Conservation (phyloP, 2,329 filamentous ascomycete genomes). For the Sclerotiophoma versabilis region DNA sequence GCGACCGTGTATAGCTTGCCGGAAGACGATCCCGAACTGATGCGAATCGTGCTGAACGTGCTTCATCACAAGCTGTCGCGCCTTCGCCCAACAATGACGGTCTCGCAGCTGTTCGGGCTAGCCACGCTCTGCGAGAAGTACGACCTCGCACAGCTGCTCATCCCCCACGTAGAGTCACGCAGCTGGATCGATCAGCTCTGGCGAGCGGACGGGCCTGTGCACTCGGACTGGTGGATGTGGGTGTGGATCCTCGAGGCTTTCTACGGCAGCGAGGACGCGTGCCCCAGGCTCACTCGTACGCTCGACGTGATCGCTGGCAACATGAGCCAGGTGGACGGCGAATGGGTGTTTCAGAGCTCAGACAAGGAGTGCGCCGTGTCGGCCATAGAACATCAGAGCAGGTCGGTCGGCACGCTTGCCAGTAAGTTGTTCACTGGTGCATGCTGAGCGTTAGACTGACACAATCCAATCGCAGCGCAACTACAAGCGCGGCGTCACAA, state of each 20-base stretch:
- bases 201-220: too few species aligned
- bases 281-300: too few species aligned
- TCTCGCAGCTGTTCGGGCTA: not conserved
- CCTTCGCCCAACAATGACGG: not conserved
- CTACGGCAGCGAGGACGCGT: too few species aligned
- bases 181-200: too few species aligned
- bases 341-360: too few species aligned
- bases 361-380: too few species aligned
- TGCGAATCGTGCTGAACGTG: not conserved
- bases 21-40: not conserved
- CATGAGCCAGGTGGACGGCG: not conserved
- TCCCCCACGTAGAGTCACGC: not conserved
- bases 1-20: not conserved
- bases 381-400: not conserved
- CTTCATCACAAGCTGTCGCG: not conserved
- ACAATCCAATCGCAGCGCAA: not conserved
- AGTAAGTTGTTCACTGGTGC: not conserved
- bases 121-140: not conserved
- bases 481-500: not conserved
- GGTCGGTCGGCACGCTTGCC: not conserved
- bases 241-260: too few species aligned
- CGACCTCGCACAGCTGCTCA: too few species aligned
- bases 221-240: too few species aligned
- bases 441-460: not conserved
- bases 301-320: not conserved